Evolutionary conservation across 164 flowering plant genomes (phyloP), one percentile per base, ranked within the genome.

Genomic region (Cinnamomum chago): DNA sequence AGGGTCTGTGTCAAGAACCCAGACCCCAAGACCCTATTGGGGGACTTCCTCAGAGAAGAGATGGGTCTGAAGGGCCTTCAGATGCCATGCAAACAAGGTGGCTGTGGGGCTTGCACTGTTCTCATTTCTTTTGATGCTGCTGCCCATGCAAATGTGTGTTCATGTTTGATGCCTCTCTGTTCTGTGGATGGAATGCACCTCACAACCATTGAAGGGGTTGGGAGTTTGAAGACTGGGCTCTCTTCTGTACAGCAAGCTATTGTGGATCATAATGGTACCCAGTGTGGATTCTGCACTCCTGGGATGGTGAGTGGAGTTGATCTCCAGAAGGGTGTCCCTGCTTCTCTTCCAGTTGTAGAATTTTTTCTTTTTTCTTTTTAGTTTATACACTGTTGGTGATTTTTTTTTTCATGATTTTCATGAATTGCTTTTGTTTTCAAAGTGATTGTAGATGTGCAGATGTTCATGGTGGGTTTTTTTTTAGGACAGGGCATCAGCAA

Each of bases 211-310:
- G 73, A 71, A 71, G 73, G 73, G 4, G 64, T 71, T 51, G 73
- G 65, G 47, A 55, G 47, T 40, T 55, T 71, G 73, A 52, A 55
- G 28, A 24, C 62, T 52, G 73, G 73, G 5, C 65, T 71, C n/a
- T 33, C 62, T 28, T 24, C 62, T 58, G 3, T 71, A 2, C 73
- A 71, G 20, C 11, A 71, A 24, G 73, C 73, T 9, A 58, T 71
- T 55, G 73, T 71, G 14, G 73, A 52, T 17, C 50, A 71, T 58
- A 23, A 5, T 55, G 73, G 47, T 20, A 52, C 65, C 22, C 73
- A 71, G 51, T 71, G 73, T 71, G 73, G 73, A 18, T 71, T 52
- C 64, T 71, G 73, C 73, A 71, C 73, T 52, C 73, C 65, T 71
- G 73, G 73, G 17, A 71, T 71, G 73, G 73, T 71, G 25, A 52